Conservation (phyloP, 2,329 filamentous ascomycete species). For the Cytospora schulzeri region DNA sequence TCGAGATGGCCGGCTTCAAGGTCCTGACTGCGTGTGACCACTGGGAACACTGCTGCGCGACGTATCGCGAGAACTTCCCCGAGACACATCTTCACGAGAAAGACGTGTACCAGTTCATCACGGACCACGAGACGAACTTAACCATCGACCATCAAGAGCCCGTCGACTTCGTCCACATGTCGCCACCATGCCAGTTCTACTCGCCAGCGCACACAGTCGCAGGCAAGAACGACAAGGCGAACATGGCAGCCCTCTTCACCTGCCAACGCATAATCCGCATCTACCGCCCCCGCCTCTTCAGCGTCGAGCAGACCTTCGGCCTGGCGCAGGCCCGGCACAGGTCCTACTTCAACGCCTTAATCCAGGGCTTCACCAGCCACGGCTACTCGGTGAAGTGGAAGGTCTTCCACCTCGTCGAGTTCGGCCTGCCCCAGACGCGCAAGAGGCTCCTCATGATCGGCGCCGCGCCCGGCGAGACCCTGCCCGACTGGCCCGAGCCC, state of each 20-base stretch:
- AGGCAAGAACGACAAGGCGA: conserved; percentile 64
- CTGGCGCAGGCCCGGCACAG: conserved; percentile 57
- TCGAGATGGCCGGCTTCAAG: conserved; percentile 57
- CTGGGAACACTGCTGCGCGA: conserved; percentile 55
- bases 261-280: conserved; percentile 59
- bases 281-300: conserved; percentile 67
- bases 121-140: conserved; percentile 28
- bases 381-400: conserved; percentile 74
- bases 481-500: conserved; percentile 65
- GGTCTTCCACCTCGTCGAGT: conserved; percentile 54
- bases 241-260: conserved; percentile 61
- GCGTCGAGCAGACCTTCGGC: conserved; percentile 78
- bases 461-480: conserved; percentile 66
- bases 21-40: conserved; percentile 68
- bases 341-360: conserved; percentile 59
- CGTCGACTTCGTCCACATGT: conserved; percentile 70
- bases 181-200: conserved; percentile 77
- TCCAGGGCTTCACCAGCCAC: conserved; percentile 64
- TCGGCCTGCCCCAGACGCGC: conserved; percentile 53
- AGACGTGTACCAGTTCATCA: conserved; percentile 54
- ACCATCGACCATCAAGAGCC: conserved; percentile 42
- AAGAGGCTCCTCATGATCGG: conserved; percentile 60
- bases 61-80: conserved; percentile 62
- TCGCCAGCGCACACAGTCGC: conserved; percentile 69
- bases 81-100: conserved; percentile 50